Conservation (phyloP, 306 rosid species). For the Acacia melanoxylon region DNA sequence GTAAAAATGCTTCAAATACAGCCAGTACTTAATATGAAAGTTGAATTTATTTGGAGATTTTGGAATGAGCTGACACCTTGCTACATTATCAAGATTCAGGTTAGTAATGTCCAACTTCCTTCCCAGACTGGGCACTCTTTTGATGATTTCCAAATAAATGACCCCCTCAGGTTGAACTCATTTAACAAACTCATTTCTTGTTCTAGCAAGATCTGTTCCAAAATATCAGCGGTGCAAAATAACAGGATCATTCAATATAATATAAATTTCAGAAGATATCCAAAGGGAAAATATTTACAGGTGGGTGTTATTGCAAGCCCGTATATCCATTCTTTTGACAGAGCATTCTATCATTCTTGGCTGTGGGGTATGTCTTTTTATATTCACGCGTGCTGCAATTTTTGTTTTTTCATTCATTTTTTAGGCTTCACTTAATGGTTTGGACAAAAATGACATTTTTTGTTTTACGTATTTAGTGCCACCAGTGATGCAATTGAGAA, state of each 20-base stretch:
- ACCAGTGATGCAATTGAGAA: constrained; percentile 78
- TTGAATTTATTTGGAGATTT: neutral
- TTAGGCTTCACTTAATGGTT: neutral
- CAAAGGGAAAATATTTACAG: too few species aligned
- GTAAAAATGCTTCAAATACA: neutral
- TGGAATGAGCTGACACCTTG: constrained; percentile 50
- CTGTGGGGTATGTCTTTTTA: too few species aligned
- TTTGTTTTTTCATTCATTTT: too few species aligned
- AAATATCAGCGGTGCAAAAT: constrained; percentile 67
- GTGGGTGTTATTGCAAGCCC: too few species aligned
- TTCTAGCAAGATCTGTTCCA: constrained; percentile 71
- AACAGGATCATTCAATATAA: constrained; percentile 54
- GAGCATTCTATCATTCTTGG: too few species aligned
- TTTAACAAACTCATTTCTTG: constrained; percentile 82
- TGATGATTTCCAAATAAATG: constrained; percentile 78
- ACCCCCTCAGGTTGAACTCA: constrained; percentile 92
- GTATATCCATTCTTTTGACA: too few species aligned
- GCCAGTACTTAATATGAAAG: neutral
- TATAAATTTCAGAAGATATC: too few species aligned
- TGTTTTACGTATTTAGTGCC: constrained; percentile 83
- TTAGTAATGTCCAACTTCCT: constrained; percentile 83
- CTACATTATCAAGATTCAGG: constrained; percentile 79
- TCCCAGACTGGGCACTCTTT: constrained; percentile 89
- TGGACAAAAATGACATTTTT: neutral
- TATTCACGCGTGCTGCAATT: too few species aligned